A percentile compares a stretch with the other conserved stretches of the same genome.
phyloP scores from a whole-genome alignment of 768 basidiomycete genomes.

The Lactarius pseudohatsudake region DNA sequence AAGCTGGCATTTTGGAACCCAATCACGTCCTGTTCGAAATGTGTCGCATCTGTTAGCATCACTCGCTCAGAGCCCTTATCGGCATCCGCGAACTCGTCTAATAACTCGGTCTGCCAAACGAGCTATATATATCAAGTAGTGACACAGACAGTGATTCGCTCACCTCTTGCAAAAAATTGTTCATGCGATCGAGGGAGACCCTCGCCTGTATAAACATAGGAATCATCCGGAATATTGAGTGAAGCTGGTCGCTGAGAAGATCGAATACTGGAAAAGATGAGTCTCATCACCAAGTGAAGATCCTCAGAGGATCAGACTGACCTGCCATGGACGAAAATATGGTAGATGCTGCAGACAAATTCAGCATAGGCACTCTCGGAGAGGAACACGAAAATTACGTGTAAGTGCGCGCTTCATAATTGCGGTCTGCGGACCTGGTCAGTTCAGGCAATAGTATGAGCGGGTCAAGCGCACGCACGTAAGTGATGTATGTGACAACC shows the following conservation, averaged over 20 bases:
- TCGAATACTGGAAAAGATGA: conserved; percentile 40
- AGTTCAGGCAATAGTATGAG: neutral
- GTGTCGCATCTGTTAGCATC: conserved; percentile 24
- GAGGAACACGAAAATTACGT: conserved; percentile 17
- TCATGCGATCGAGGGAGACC: conserved; percentile 43
- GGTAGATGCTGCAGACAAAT: conserved; percentile 28
- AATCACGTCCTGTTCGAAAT: conserved; percentile 34
- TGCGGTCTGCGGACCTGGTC: conserved; percentile 29
- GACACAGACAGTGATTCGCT: neutral
- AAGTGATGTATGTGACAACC: conserved; percentile 38
- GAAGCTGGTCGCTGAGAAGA: conserved; percentile 38
- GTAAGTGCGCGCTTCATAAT: conserved; percentile 39
- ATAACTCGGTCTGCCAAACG: conserved; percentile 34
- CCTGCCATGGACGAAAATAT: conserved; percentile 37
- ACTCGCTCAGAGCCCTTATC: conserved; percentile 20
- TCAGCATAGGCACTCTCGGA: neutral
- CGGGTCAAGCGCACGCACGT: conserved; percentile 19
- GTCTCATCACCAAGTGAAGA: neutral
- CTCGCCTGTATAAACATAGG: conserved; percentile 34
- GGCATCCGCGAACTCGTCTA: conserved; percentile 33
- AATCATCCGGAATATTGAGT: conserved; percentile 30
- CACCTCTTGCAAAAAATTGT: conserved; percentile 41
- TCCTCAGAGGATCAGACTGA: conserved; percentile 1
- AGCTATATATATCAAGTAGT: conserved; percentile 36
- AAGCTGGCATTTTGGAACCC: conserved; percentile 57